phyloP scores from a whole-genome alignment of 345 rosid genomes.

The Erysimum cheiranthoides region DNA sequence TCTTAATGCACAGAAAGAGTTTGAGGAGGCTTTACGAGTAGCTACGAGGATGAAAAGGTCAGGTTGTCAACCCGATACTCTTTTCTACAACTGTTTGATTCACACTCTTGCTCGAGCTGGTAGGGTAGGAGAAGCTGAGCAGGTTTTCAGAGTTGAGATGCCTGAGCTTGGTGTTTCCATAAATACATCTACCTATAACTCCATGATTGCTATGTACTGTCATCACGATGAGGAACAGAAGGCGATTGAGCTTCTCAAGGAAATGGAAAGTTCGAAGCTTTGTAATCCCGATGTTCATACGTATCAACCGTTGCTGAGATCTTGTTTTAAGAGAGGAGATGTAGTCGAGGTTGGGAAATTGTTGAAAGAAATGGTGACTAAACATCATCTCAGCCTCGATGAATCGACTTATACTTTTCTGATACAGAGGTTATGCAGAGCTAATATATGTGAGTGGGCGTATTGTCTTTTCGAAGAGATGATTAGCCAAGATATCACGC shows the following conservation, averaged over 20 bases:
- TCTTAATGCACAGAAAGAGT: slow-evolving; percentile 60
- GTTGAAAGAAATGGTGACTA: slow-evolving; percentile 72
- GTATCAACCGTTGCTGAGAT: slow-evolving; percentile 69
- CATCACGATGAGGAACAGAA: slow-evolving; percentile 52
- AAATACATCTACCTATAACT: slow-evolving; percentile 71
- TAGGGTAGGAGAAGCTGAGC: slow-evolving; percentile 56
- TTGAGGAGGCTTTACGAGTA: slow-evolving; percentile 61
- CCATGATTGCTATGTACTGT: slow-evolving; percentile 83
- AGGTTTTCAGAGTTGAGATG: slow-evolving; percentile 68
- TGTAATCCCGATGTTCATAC: slow-evolving; percentile 78
- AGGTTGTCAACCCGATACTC: slow-evolving; percentile 62
- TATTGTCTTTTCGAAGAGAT: slow-evolving; percentile 73
- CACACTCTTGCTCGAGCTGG: slow-evolving; percentile 71
- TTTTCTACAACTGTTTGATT: slow-evolving; percentile 75
- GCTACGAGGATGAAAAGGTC: slow-evolving; percentile 56
- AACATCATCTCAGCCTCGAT: slow-evolving; percentile 84
- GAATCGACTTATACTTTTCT: slow-evolving; percentile 67
- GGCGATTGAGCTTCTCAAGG: slow-evolving; percentile 59
- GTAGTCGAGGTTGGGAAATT: slow-evolving; percentile 61
- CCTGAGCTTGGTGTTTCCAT: slow-evolving; percentile 49
- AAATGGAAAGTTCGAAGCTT: slow-evolving; percentile 55
- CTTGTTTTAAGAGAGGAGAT: slow-evolving; percentile 69
- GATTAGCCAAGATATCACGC: slow-evolving; percentile 69
- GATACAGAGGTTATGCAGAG: slow-evolving; percentile 81
- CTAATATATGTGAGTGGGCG: slow-evolving; percentile 70